Evolutionary conservation across 768 basidiomycete species (phyloP), one percentile per base, ranked within the genome.

Genomic region (Cystobasidium tubakii): DNA sequence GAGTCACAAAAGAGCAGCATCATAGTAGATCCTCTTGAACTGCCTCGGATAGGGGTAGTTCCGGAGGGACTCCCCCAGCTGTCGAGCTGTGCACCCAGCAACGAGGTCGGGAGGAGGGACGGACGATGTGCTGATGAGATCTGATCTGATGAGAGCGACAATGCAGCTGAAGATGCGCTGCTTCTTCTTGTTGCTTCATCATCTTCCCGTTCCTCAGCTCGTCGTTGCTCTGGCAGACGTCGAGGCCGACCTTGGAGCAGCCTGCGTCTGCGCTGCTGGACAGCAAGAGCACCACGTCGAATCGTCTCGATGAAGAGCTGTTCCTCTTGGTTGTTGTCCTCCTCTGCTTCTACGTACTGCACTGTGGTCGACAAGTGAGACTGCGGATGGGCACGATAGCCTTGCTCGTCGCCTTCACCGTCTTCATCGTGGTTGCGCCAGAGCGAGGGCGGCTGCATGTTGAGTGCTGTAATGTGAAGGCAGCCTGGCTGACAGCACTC

Each of bases 221-320:
- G 46, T n/a, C 21, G 15, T 50, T 9, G 46, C 46, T 9, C 21
- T 50, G 46, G 15, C n/a, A 3, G 46, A 21, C 46, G 7, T 50
- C 46, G 46, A 15, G 46, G 46, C 7, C 9, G 46, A 50, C 57
- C 33, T 29, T 34, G 9, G 25, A 27, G 25, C 57, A 60, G 33
- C 15, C 57, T 60, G 57, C 33, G 57, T 29, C 57, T 9, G 13
- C 57, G 57, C 25, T 34, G 57, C 33, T 60, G 57, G 33, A 60
- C 33, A 25, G 57, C 57, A 3, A 60, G 33, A 4, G 25, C 29
- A 60, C 57, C 57, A 6, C 57, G 57, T 6, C 57, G 57, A 9
- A 60, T 29, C 33, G 57, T 60, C 57, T 60, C 57, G 57, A 60
- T 27, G 57, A 60, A 60, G 12, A 60, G 25, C 29, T 34, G 57